Conservation (phyloP, 1,284 basidiomycete species). For the Cryptococcus depauperatus region DNA sequence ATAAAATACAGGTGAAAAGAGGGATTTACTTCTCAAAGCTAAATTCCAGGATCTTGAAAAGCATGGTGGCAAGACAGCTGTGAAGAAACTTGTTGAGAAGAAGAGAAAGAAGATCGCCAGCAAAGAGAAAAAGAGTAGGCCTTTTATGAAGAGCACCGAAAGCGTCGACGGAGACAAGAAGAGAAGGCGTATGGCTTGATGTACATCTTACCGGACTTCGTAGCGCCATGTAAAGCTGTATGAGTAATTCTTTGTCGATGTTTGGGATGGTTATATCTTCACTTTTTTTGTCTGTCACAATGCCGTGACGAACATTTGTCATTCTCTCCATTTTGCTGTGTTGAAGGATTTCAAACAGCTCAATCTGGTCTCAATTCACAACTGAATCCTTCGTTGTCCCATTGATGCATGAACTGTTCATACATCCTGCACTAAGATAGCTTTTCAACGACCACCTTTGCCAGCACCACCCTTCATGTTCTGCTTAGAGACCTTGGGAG, state of each 20-base stretch:
- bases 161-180: slow-evolving; percentile 12
- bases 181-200: slow-evolving; percentile 2
- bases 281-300: too few relatives aligned
- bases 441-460: slow-evolving; percentile 44
- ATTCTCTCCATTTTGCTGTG: too few relatives aligned
- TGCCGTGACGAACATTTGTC: too few relatives aligned
- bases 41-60: slow-evolving; percentile 67
- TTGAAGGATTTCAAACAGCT: too few relatives aligned
- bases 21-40: slow-evolving; percentile 61
- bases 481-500: slow-evolving; percentile 88
- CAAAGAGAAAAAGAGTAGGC: slow-evolving; percentile 80
- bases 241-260: not conserved
- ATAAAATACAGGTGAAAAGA: slow-evolving; percentile 60
- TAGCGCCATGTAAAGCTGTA: not conserved
- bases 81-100: slow-evolving; percentile 81
- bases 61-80: slow-evolving; percentile 65
- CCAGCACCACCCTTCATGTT: slow-evolving; percentile 74
- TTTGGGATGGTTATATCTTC: too few relatives aligned
- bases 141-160: slow-evolving; percentile 48
- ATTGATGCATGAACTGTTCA: slow-evolving; percentile 1
- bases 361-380: not conserved
- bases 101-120: slow-evolving; percentile 76
- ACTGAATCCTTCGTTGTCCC: not conserved
- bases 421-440: not conserved
- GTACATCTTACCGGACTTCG: not conserved